Conservation (phyloP, 164 flowering plant species). For the Hamamelis virginiana region DNA sequence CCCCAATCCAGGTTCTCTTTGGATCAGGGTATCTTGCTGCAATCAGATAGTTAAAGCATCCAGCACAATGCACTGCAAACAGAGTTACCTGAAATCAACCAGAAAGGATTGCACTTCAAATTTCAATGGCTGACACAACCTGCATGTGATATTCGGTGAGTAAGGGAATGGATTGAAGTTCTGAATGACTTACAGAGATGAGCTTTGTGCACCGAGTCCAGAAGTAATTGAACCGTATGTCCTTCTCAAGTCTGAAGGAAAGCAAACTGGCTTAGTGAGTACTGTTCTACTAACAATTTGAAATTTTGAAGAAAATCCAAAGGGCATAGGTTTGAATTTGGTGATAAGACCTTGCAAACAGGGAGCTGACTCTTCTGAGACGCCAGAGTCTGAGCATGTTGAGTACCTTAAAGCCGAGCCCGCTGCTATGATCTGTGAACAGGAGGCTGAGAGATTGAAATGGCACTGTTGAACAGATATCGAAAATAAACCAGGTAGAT, state of each 20-base stretch:
- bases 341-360: constrained; percentile 79
- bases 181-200: constrained; percentile 55
- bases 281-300: constrained; percentile 9
- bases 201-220: constrained; percentile 95
- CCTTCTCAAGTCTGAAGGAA: constrained; percentile 87
- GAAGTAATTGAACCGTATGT: constrained; percentile 91
- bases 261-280: constrained; percentile 26
- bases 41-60: constrained; percentile 86
- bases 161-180: neutral
- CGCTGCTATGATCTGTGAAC: constrained; percentile 49
- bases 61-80: constrained; percentile 92
- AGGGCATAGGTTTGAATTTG: constrained; percentile 18
- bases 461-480: constrained; percentile 88
- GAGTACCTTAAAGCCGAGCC: constrained; percentile 63
- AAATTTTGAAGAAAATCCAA: constrained; percentile 19
- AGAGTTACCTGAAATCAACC: constrained; percentile 72
- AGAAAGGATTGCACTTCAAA: neutral
- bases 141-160: neutral
- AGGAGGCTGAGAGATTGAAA: constrained; percentile 68
- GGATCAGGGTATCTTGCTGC: constrained; percentile 92
- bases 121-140: neutral
- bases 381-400: constrained; percentile 97
- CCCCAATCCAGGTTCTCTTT: constrained; percentile 92
- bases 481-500: constrained; percentile 87
- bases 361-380: constrained; percentile 89